phyloP scores from a whole-genome alignment of 305 asterid genomes.

The Fraxinus sp. region DNA sequence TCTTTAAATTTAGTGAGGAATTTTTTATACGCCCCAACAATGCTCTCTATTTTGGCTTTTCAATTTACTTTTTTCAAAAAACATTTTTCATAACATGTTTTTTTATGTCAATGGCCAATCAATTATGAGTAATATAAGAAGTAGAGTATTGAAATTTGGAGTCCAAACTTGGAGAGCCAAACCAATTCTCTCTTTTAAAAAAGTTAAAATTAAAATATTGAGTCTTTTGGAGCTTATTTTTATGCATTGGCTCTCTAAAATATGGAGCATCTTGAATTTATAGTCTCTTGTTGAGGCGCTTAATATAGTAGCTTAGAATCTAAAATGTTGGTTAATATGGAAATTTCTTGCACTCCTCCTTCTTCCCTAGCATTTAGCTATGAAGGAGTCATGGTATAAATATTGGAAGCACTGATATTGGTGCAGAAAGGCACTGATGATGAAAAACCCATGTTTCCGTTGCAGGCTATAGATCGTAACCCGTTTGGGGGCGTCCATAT shows the following conservation, averaged over 20 bases:
- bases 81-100: not conserved
- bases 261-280: not conserved
- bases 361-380: not conserved
- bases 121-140: not conserved
- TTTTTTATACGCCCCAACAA: too few relatives aligned
- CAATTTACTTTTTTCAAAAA: too few relatives aligned
- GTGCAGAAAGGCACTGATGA: constrained; percentile 19
- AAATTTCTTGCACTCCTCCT: not conserved
- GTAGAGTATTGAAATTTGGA: not conserved
- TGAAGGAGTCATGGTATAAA: not conserved
- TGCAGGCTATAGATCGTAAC: constrained; percentile 75
- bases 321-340: constrained; percentile 1
- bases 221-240: not conserved
- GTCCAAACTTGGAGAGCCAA: not conserved
- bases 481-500: constrained; percentile 78
- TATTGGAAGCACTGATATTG: constrained; percentile 3
- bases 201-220: too few relatives aligned
- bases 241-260: not conserved
- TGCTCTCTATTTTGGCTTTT: too few relatives aligned
- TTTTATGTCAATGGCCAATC: not conserved
- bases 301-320: not conserved
- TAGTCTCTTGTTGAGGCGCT: not conserved
- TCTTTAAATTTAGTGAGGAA: too few relatives aligned
- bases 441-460: constrained; percentile 5
- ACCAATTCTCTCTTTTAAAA: too few relatives aligned